These are phyloP conservation scores for Teunomyces barrocoloradensis DNA, from an alignment of 805 yeast species.

Conservation along the genomic window DNA sequence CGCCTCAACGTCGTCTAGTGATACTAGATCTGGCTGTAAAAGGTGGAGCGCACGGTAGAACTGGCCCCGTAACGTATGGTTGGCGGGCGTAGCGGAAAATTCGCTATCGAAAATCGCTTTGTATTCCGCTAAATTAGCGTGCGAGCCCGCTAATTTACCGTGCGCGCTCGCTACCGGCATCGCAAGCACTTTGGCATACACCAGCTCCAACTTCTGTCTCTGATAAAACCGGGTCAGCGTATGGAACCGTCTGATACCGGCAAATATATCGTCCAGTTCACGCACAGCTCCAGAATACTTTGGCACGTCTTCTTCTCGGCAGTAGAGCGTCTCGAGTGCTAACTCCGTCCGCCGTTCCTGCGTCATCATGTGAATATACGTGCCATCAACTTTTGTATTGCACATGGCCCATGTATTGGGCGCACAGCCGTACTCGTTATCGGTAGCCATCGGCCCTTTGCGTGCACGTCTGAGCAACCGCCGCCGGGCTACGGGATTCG, in stretches of 20 bases:
- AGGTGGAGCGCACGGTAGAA: slow-evolving; percentile 28
- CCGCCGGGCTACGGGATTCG: slow-evolving; percentile 37
- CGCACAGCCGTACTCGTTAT: slow-evolving; percentile 53
- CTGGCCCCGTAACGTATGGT: slow-evolving; percentile 18
- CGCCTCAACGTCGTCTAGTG: slow-evolving; percentile 23
- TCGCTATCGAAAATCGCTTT: slow-evolving; percentile 14
- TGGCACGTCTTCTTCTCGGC: slow-evolving; percentile 38
- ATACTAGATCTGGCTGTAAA: slow-evolving; percentile 20
- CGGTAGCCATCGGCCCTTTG: slow-evolving; percentile 50
- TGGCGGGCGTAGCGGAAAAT: slow-evolving; percentile 10
- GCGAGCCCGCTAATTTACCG: neutral
- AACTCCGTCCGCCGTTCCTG: slow-evolving; percentile 63
- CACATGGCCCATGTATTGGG: slow-evolving; percentile 83
- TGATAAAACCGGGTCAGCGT: slow-evolving; percentile 22
- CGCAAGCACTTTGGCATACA: no score
- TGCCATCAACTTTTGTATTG: slow-evolving; percentile 60
- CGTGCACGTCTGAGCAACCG: slow-evolving; percentile 50
- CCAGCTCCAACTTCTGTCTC: no score
- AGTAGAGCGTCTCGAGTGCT: slow-evolving; percentile 71
- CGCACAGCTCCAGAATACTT: slow-evolving; percentile 12
- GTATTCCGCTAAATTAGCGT: neutral
- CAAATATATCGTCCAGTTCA: slow-evolving; percentile 23
- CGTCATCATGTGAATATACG: slow-evolving; percentile 73
- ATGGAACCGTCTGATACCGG: slow-evolving; percentile 32
- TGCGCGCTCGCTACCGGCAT: no score